Evolutionary conservation across 352 stramenopile genomes (phyloP).

Genomic region (Pythium dissotocum): DNA sequence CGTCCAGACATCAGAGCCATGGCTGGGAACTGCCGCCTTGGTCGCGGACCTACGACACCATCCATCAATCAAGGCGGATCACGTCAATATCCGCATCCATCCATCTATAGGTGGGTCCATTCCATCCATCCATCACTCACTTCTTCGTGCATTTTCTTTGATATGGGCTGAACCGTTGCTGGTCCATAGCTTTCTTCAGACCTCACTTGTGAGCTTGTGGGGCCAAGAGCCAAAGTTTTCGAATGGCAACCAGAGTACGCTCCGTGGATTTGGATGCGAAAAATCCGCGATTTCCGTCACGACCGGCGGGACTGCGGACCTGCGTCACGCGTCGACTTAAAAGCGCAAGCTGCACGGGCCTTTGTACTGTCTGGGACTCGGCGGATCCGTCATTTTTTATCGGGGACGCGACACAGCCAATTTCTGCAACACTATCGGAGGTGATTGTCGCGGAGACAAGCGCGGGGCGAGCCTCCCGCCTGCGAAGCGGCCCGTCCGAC

Average conservation of each 20-base stretch:
- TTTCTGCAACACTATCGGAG: background rate
- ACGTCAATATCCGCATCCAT: constrained; percentile 8
- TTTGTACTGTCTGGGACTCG: background rate
- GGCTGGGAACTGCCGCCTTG: background rate
- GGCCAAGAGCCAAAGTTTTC: background rate
- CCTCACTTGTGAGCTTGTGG: constrained; percentile 7
- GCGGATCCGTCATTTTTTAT: constrained; percentile 6
- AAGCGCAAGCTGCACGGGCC: too few relatives aligned
- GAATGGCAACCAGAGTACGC: background rate
- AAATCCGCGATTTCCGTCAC: background rate
- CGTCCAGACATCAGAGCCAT: constrained; percentile 31
- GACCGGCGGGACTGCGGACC: too few relatives aligned
- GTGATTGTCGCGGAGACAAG: too few relatives aligned
- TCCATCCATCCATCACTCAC: constrained; percentile 30
- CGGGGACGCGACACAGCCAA: background rate
- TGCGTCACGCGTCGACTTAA: background rate
- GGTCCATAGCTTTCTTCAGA: constrained; percentile 24
- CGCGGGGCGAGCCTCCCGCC: too few relatives aligned
- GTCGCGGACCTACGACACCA: background rate
- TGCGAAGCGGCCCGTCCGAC: too few relatives aligned
- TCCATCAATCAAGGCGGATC: constrained; percentile 12
- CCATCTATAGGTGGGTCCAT: background rate
- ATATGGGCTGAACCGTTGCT: constrained; percentile 29
- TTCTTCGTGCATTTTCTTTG: constrained; percentile 30
- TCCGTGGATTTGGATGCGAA: background rate